phyloP scores from a whole-genome alignment of 169 alveolate genomes.

The Plasmodium yoelii region DNA sequence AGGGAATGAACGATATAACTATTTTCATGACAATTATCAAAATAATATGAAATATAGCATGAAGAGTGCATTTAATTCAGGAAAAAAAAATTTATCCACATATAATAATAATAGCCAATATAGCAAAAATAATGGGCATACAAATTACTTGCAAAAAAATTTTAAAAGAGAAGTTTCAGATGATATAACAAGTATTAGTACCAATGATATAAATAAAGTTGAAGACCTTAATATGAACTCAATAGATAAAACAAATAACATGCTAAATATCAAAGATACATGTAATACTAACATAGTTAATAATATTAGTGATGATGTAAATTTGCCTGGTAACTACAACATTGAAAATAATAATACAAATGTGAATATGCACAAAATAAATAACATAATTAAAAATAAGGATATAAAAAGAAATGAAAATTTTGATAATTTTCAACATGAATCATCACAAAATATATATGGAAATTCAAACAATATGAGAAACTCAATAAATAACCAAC shows the following conservation, averaged over 20 bases:
- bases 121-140: constrained; percentile 16
- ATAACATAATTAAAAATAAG: constrained; percentile 23
- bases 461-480: constrained; percentile 21
- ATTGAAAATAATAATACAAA: constrained; percentile 16
- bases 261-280: constrained; percentile 8
- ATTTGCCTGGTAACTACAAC: constrained; percentile 6
- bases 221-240: constrained; percentile 19
- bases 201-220: constrained; percentile 10
- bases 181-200: constrained; percentile 15
- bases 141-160: constrained; percentile 2
- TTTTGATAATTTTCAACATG: constrained; percentile 10
- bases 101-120: constrained; percentile 18
- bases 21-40: constrained; percentile 30
- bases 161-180: constrained; percentile 53
- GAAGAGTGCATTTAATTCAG: constrained; percentile 29
- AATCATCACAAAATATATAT: constrained; percentile 3
- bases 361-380: constrained; percentile 14
- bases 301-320: constrained; percentile 9
- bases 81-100: constrained; percentile 22
- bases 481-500: constrained; percentile 7
- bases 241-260: constrained; percentile 18
- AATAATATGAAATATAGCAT: constrained; percentile 22
- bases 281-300: background rate
- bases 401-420: constrained; percentile 29
- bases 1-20: constrained; percentile 37